Percentiles rank a stretch among this genome's conserved stretches.
These are phyloP conservation scores for Ceratobasidium papillatum DNA, from an alignment of 1,284 basidiomycete species.

Conservation along the genomic window DNA sequence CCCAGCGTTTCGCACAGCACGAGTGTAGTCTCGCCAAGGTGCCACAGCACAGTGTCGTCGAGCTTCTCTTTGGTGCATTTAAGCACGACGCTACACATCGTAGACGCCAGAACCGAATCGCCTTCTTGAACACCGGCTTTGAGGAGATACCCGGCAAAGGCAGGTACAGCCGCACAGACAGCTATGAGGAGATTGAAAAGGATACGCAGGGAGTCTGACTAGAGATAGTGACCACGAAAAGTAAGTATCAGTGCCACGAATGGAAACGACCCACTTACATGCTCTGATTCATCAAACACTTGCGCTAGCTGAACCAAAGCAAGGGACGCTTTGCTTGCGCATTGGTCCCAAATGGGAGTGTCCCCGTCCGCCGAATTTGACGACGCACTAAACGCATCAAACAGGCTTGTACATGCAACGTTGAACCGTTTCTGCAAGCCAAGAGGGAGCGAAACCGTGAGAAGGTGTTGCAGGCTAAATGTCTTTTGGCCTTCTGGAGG, in stretches of 20 bases:
- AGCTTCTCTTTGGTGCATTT: neutral
- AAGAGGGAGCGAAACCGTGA: neutral
- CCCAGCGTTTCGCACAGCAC: conserved; percentile 9
- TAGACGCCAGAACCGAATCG: conserved; percentile 2
- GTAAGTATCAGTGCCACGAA: neutral
- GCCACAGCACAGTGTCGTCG: neutral
- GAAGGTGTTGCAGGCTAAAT: conserved; percentile 22
- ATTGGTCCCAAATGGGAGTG: neutral
- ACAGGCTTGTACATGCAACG: conserved; percentile 8
- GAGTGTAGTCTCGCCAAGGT: conserved; percentile 21
- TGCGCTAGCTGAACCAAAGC: conserved; percentile 22
- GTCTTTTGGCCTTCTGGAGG: conserved; percentile 23
- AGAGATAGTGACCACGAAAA: neutral
- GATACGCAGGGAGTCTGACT: conserved; percentile 1
- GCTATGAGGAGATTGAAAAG: conserved; percentile 1
- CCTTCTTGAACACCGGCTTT: conserved; percentile 6
- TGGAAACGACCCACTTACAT: neutral
- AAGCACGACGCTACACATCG: conserved; percentile 4
- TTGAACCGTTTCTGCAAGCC: conserved; percentile 10
- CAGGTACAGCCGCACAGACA: neutral
- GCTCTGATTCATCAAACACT: conserved; percentile 13
- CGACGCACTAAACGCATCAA: conserved; percentile 17
- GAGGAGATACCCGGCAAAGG: conserved; percentile 7
- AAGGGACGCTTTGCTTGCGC: conserved; percentile 18
- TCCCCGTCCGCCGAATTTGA: neutral